Evolutionary conservation across 306 rosid genomes (phyloP), one percentile per base, ranked within the genome.

Genomic region (Hippophae rhamnoides): DNA sequence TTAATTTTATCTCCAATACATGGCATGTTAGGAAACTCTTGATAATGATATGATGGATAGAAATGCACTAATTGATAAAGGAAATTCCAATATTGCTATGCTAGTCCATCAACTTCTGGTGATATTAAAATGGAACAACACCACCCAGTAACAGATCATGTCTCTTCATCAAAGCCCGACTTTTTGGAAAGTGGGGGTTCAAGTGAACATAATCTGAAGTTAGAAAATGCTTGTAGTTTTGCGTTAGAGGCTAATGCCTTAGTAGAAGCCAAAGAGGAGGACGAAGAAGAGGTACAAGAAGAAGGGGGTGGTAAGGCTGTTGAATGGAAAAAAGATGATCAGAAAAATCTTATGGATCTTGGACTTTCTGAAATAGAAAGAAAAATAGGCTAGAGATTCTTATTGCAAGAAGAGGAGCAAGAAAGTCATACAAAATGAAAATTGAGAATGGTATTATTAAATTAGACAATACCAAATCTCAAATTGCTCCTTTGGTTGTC

Each of bases 321-420:
- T 57, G 83, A 83, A 69, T 92, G 98, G 98, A 83, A 89, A 14
- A 87, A 83, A 6, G 84, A 88, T 65, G 99, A 92, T 72, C 86
- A 82, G 31, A 80, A 72, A 13, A 92, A 85, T 54, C 75, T 88
- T 1, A 66, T 75, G 85, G 87, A 88, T 74, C 81, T 92, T 54
- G 97, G 99, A 14, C 45, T 74, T 48, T 88, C 89, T 0, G 97
- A 92, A 81, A 82, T 86, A 14, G 97, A 92, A 56, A 78, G 97
- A 42, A 92, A 88, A 82, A 26, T 50, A 86, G 94, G 67, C 53
- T 92, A 41, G 99, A 92, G 62, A 82, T 76, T 65, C 81, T 92
- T 6, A 80, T 93, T 43, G 86, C 90, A 5, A 84, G 81, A 75
- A 77, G 99, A 65, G 84, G 77, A 65, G 86, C 64, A 40, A 86